Percentiles rank a stretch among this genome's conserved stretches.
Evolutionary conservation across 106 monocot species (phyloP).

Genomic region (Apostasia shenzhenica): DNA sequence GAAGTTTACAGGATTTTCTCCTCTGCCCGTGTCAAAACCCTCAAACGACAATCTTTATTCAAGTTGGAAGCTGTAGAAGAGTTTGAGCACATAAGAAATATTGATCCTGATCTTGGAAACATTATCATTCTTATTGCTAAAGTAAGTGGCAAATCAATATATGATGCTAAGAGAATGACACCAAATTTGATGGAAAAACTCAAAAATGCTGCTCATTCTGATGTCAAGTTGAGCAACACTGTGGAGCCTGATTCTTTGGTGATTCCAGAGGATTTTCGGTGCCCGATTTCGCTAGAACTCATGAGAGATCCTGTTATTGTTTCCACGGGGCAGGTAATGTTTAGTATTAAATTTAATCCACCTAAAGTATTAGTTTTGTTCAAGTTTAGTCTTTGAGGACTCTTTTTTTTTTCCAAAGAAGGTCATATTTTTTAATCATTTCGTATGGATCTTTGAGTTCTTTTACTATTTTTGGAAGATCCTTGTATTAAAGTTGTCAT

Average conservation of each 20-base stretch:
- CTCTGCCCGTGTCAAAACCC: constrained; percentile 7
- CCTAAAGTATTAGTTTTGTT: too few relatives aligned
- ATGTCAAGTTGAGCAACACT: constrained; percentile 14
- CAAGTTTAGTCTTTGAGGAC: too few relatives aligned
- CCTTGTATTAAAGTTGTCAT: too few relatives aligned
- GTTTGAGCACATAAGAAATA: constrained; percentile 3
- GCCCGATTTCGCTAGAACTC: constrained; percentile 67
- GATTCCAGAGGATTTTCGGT: constrained; percentile 62
- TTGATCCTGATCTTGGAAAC: constrained; percentile 16
- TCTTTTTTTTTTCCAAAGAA: too few relatives aligned
- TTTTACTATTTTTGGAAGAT: too few relatives aligned
- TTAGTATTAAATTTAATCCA: too few relatives aligned
- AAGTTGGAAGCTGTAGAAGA: constrained; percentile 2
- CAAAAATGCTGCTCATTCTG: constrained; percentile 1
- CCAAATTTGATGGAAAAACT: constrained; percentile 19
- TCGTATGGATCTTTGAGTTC: too few relatives aligned
- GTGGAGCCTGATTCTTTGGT: constrained; percentile 31
- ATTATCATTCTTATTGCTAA: constrained; percentile 32
- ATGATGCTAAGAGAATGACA: constrained; percentile 22
- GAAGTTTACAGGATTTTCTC: constrained; percentile 39
- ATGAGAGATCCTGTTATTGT: constrained; percentile 79
- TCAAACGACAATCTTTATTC: constrained; percentile 7
- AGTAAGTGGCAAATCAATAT: constrained; percentile 27
- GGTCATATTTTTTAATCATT: too few relatives aligned
- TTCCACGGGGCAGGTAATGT: constrained; percentile 55